These are phyloP conservation scores for Cystofilobasidium capitatum DNA, from an alignment of 768 basidiomycete species.

Conservation along the genomic window DNA sequence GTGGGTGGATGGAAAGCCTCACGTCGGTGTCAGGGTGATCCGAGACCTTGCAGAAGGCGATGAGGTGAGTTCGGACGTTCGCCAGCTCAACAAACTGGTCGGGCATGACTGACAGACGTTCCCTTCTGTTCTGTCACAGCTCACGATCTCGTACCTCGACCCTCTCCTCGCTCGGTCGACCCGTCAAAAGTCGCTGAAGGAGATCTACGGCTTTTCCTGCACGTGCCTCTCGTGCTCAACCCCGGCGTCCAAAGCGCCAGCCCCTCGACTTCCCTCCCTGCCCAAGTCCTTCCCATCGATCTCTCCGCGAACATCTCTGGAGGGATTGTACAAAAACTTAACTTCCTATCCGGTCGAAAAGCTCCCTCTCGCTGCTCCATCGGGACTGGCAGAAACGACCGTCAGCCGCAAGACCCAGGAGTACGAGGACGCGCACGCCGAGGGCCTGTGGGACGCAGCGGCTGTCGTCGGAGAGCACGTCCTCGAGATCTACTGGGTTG, in stretches of 20 bases:
- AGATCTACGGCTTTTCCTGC: slow-evolving; percentile 16
- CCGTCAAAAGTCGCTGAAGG: not conserved
- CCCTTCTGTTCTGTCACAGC: not conserved
- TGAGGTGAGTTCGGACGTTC: not conserved
- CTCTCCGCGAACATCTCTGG: not conserved
- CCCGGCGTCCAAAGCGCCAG: not conserved
- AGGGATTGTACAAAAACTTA: not conserved
- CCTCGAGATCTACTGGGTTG: slow-evolving; percentile 21
- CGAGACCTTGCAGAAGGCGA: not conserved
- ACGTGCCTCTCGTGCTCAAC: slow-evolving; percentile 10
- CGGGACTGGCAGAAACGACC: not conserved
- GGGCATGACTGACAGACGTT: too few species aligned
- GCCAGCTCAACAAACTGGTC: not conserved
- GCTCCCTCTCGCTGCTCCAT: not conserved
- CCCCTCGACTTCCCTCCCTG: not conserved
- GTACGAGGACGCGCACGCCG: slow-evolving; percentile 8
- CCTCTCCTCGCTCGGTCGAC: slow-evolving; percentile 7
- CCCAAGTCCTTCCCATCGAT: not conserved
- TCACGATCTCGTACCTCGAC: slow-evolving; percentile 25
- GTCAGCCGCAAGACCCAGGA: slow-evolving; percentile 1
- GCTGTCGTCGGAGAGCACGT: slow-evolving; percentile 1
- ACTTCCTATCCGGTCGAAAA: not conserved
- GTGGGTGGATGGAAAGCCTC: not conserved
- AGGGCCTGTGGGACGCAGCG: slow-evolving; percentile 12
- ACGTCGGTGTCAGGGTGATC: slow-evolving; percentile 7